Evolutionary conservation across 2,329 filamentous ascomycete species (phyloP).

Genomic region (Davidsoniella eucalypti): DNA sequence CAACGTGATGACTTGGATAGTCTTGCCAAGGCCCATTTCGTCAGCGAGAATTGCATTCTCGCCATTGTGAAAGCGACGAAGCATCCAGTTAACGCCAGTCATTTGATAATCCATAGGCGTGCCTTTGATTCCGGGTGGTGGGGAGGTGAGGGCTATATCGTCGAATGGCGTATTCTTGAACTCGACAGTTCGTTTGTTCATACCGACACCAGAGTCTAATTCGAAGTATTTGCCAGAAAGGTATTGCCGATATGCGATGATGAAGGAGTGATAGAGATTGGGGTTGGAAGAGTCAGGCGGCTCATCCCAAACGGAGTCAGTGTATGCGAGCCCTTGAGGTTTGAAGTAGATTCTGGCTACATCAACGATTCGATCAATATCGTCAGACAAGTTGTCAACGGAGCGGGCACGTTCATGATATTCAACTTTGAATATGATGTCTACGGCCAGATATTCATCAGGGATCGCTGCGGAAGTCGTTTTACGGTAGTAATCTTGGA

Average conservation of each 20-base stretch:
- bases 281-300: conserved; percentile 50
- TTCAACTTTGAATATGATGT: conserved; percentile 74
- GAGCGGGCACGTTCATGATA: conserved; percentile 30
- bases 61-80: conserved; percentile 70
- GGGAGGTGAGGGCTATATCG: conserved; percentile 42
- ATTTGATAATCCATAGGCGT: conserved; percentile 87
- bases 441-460: conserved; percentile 68
- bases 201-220: conserved; percentile 34
- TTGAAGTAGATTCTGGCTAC: conserved; percentile 69
- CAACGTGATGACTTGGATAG: conserved; percentile 77
- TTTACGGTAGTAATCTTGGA: conserved; percentile 44
- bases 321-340: conserved; percentile 81
- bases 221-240: conserved; percentile 60
- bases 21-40: conserved; percentile 97
- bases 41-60: conserved; percentile 87
- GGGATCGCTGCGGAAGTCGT: conserved; percentile 65
- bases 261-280: conserved; percentile 63
- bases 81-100: conserved; percentile 87
- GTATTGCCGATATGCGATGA: conserved; percentile 72
- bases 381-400: conserved; percentile 47
- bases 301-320: conserved; percentile 78
- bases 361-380: conserved; percentile 53
- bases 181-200: conserved; percentile 52
- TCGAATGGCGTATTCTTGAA: conserved; percentile 49
- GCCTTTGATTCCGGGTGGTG: conserved; percentile 60